A percentile compares a stretch with the other conserved stretches of the same genome.
Conservation (phyloP, 352 stramenopile genomes). For the Chrysophaeum taylorii region DNA sequence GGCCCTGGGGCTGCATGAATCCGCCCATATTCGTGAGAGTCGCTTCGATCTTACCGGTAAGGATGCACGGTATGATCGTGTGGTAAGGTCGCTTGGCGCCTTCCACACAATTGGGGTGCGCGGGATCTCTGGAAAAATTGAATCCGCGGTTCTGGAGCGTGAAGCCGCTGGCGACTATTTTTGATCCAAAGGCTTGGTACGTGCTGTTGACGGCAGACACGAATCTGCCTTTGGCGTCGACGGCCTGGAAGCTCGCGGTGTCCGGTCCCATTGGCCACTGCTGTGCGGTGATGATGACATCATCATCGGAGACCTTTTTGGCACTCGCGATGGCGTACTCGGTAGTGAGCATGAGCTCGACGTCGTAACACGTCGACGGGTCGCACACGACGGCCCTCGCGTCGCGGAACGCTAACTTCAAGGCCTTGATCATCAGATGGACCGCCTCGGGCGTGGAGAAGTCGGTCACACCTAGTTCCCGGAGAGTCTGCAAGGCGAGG, state of each 20-base stretch:
- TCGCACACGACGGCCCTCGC: constrained; percentile 68
- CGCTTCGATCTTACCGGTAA: constrained; percentile 77
- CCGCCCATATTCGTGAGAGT: constrained; percentile 71
- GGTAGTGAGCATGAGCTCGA: no score
- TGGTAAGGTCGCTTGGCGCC: constrained; percentile 88
- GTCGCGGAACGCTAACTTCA: constrained; percentile 83
- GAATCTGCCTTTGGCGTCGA: constrained; percentile 84
- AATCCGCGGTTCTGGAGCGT: constrained; percentile 88
- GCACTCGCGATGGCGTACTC: no score
- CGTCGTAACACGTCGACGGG: no score
- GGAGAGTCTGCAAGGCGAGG: constrained; percentile 81
- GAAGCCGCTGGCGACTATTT: constrained; percentile 87
- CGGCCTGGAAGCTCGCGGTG: constrained; percentile 89
- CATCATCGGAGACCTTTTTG: no score
- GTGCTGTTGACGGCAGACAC: constrained; percentile 97
- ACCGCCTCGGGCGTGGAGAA: constrained; percentile 61
- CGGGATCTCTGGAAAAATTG: constrained; percentile 73
- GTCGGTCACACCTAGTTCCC: constrained; percentile 40
- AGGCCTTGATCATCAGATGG: constrained; percentile 78
- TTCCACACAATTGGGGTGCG: constrained; percentile 79
- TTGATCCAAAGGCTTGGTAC: constrained; percentile 94
- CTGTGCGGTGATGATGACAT: no score
- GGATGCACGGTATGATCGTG: constrained; percentile 92
- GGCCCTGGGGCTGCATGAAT: constrained; percentile 94
- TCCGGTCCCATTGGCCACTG: background rate